Base-by-base conservation (phyloP, 2,329 filamentous ascomycete genomes). In the Epichloe scottii region DNA sequence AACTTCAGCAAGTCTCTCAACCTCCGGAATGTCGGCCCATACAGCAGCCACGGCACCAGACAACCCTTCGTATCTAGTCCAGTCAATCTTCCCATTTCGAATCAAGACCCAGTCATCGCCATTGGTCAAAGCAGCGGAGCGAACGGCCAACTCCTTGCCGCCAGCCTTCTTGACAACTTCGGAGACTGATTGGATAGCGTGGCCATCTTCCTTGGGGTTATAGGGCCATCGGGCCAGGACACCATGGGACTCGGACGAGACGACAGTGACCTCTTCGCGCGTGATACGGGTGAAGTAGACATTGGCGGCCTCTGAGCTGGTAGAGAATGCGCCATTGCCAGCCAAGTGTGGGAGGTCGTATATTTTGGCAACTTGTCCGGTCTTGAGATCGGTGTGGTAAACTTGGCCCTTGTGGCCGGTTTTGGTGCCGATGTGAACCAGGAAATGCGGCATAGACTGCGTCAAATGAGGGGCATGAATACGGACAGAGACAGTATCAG, bases 281-380 rank as follows among this genome's bases (percentile, higher is more conserved):
- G 87, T 89, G 54, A 93, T 75, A 53, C 90, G 82, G 2, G 87
- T 90, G 64, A 97, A 95, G 70, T 89, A 96, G 7, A 95, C 84
- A 60, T 93, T 90, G 19, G 85, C 82, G 53, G 84, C 85, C 40
- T 80, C 78, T 2, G 82, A 87, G 67, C 85, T 93, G 0, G 81
- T 84, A 0, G 89, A 85, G 63, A 96, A 88, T 1, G 85, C 81
- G 23, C 89, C 89, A 40, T 72, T 73, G 1, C 85, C 87, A 23
- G 77, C 67, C 19, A 89, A 66, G 49, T 81, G 79, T 0, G 90
- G 87, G 12, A 97, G 73, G 30, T 84, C 81, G 64, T 95, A 95
- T 0, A 85, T 85, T 64, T 87, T 89, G n/a, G 75, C 77, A 30
- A 91, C 76, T 17, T 76, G 77, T 50, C 75, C 78, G 53, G 75